Evolutionary conservation across 768 basidiomycete genomes (phyloP).

Genomic region (Cytidiella melzeri): DNA sequence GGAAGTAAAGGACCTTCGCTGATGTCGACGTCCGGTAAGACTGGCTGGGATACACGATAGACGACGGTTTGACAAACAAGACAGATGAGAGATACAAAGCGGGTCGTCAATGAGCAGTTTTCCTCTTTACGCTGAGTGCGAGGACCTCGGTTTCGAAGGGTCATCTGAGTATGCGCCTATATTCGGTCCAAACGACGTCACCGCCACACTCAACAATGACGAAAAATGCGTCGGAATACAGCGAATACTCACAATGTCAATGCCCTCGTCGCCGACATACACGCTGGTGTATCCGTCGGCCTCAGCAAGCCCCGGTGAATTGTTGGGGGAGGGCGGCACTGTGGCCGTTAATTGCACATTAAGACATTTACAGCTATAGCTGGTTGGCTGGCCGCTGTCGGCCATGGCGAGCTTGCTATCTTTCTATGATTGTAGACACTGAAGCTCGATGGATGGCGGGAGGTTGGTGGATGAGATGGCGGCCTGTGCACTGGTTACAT

Average conservation of each 20-base stretch:
- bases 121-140: constrained; percentile 15
- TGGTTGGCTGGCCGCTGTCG: constrained; percentile 20
- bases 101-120: constrained; percentile 26
- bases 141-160: constrained; percentile 49
- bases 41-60: constrained; percentile 64
- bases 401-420: constrained; percentile 16
- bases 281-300: constrained; percentile 44
- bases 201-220: neutral
- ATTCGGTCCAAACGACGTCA: neutral
- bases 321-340: constrained; percentile 15
- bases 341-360: constrained; percentile 54
- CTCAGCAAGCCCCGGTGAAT: constrained; percentile 12
- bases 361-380: constrained; percentile 63
- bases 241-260: constrained; percentile 48
- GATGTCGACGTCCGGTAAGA: constrained; percentile 50
- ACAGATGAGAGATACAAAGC: constrained; percentile 62
- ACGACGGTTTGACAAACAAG: constrained; percentile 57
- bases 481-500: constrained; percentile 1
- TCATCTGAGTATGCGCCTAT: constrained; percentile 65
- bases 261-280: constrained; percentile 62
- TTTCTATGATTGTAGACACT: neutral
- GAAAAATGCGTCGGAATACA: neutral
- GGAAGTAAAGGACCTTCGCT: constrained; percentile 64
- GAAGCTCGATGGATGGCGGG: constrained; percentile 2
- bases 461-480: constrained; percentile 1